These are phyloP conservation scores for Colletotrichum godetiae DNA, from an alignment of 2,329 filamentous ascomycete species.

Conservation along the genomic window DNA sequence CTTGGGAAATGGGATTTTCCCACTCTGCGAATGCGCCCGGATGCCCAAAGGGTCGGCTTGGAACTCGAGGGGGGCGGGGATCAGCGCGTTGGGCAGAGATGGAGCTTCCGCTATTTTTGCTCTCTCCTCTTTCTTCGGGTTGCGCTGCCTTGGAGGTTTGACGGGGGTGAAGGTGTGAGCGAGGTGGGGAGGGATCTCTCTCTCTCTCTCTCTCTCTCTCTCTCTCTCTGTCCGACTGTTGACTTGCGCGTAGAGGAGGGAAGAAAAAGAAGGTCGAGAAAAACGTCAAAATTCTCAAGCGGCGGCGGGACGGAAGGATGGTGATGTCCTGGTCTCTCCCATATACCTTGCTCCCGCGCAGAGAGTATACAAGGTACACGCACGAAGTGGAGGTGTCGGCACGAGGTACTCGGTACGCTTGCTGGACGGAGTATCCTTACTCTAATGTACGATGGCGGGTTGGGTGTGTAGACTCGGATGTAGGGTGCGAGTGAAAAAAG, in stretches of 20 bases:
- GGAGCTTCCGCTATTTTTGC: conserved; percentile 24
- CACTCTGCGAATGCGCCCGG: conserved; percentile 31
- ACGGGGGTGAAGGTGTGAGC: conserved; percentile 39
- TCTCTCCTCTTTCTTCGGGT: background rate
- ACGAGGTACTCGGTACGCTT: conserved; percentile 13
- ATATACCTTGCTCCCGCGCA: conserved; percentile 15
- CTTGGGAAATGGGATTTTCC: conserved; percentile 30
- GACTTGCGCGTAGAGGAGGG: conserved; percentile 35
- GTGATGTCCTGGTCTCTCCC: conserved; percentile 17
- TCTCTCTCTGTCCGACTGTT: conserved; percentile 18
- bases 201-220: background rate
- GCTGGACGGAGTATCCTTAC: background rate
- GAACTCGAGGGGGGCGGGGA: conserved; percentile 41
- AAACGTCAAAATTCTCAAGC: conserved; percentile 27
- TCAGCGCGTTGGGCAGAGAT: conserved; percentile 52
- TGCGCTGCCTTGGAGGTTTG: conserved; percentile 14
- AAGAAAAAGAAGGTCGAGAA: conserved; percentile 23
- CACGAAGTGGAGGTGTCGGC: conserved; percentile 2
- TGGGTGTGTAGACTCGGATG: background rate
- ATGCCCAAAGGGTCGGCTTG: conserved; percentile 30
- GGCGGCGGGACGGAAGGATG: conserved; percentile 22
- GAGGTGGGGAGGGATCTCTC: conserved; percentile 38
- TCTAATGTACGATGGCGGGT: background rate
- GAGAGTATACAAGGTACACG: conserved; percentile 5
- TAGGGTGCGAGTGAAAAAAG: background rate